A percentile compares a stretch with the other conserved stretches of the same genome.
Conservation (phyloP, 2,329 filamentous ascomycete genomes). For the Pseudocercospora vitis region DNA sequence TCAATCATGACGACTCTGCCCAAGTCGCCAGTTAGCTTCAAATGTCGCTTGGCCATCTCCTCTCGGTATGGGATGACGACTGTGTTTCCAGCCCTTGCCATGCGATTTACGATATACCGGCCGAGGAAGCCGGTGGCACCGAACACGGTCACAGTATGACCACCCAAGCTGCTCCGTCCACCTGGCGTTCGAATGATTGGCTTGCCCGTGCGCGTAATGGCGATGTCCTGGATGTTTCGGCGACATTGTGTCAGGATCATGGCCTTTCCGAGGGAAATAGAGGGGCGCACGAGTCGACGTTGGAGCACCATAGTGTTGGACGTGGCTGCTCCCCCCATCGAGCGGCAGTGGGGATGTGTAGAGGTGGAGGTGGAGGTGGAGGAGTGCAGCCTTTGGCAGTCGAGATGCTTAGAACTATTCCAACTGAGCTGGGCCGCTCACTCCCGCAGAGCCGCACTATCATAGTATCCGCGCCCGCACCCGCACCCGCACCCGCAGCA, state of each 20-base stretch:
- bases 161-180: slow-evolving; percentile 66
- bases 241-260: slow-evolving; percentile 33
- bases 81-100: slow-evolving; percentile 90
- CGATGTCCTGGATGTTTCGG: slow-evolving; percentile 69
- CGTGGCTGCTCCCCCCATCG: too few species aligned
- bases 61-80: slow-evolving; percentile 92
- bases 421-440: too few species aligned
- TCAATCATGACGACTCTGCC: slow-evolving; percentile 88
- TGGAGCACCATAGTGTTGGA: slow-evolving; percentile 36
- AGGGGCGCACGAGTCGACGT: slow-evolving; percentile 37
- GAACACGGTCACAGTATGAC: slow-evolving; percentile 96
- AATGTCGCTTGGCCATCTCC: slow-evolving; percentile 95
- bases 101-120: slow-evolving; percentile 93
- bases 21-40: slow-evolving; percentile 94
- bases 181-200: slow-evolving; percentile 85
- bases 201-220: slow-evolving; percentile 94
- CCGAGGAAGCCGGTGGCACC: slow-evolving; percentile 94
- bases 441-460: too few species aligned
- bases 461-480: too few species aligned
- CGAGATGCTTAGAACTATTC: too few species aligned
- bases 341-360: slow-evolving; percentile 18
- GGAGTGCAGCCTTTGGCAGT: too few species aligned
- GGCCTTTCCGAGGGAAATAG: slow-evolving; percentile 30
- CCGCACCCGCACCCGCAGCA: too few species aligned
- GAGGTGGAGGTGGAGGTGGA: background rate